Base-by-base conservation (phyloP, 352 stramenopile genomes). In the Pythium oligandrum region DNA sequence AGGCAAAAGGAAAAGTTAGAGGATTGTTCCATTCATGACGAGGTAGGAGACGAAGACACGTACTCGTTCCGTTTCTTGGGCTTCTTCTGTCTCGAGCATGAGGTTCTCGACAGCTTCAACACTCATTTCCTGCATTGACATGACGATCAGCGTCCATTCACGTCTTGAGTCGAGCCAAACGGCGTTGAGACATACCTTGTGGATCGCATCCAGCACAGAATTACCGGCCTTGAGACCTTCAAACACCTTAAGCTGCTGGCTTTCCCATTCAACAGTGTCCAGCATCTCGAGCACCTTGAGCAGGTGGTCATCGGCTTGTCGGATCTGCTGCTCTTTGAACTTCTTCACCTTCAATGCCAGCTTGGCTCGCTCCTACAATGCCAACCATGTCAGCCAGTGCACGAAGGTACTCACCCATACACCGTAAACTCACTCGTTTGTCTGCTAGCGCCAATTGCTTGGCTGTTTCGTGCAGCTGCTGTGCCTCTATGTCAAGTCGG, bases 271-370 rank as follows among this genome's bases (percentile, higher is more conserved):
- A 47, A 96, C 83, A 26, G 84, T 92, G 64, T 95, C 79, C 53
- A 96, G 57, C 75, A 96, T 87, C 43, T 85, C 59, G 31, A 94
- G 68, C 46, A 96, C 83, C 42, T 93, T 87, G 35, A 96, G 73
- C 57, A 96, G 61, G 54, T 96, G 85, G 39, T 83, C 76, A 57
- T 94, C 83, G 7, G 86, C 83, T 52, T 95, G 78, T 30, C 83
- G 71, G 63, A 96, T 93, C 64, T 96, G 85, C 55, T 86, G 78
- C 59, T 94, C 80, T 53, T 94, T 94, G 61, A 90, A 95, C 67
- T 95, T 96, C 51, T 90, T 94, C 34, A 95, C 68, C 58, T 94
- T 90, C 36, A 96, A 68, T 64, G 80, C 86, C 26, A 95, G 63
- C 58, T 92, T 95, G 4, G 86, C 86, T 11, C 83, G 80, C 48